phyloP scores from a whole-genome alignment of 371 early-diverging fungal species.

The Chytridium lagenaria region DNA sequence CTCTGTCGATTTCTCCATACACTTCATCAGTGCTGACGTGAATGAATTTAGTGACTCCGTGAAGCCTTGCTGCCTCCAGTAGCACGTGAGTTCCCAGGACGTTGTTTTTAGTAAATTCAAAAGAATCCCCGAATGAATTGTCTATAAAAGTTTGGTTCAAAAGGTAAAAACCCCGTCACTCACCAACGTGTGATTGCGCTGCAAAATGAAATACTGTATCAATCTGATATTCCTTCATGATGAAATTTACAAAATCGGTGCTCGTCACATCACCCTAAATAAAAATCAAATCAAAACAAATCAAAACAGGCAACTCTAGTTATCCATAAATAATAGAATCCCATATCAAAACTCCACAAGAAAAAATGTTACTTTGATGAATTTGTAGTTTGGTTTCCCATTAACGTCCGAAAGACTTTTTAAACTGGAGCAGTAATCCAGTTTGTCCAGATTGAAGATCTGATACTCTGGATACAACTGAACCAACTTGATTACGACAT shows the following conservation, averaged over 20 bases:
- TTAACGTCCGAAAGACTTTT: constrained; percentile 66
- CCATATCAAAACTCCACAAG: no score
- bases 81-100: constrained; percentile 88
- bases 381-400: constrained; percentile 65
- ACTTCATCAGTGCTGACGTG: constrained; percentile 90
- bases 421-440: constrained; percentile 81
- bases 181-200: constrained; percentile 82
- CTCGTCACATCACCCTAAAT: constrained; percentile 77
- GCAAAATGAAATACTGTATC: constrained; percentile 84
- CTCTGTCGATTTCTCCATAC: constrained; percentile 71
- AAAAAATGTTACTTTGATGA: no score
- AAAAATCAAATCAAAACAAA: constrained; percentile 3
- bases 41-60: constrained; percentile 68
- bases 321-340: no score
- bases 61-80: constrained; percentile 75
- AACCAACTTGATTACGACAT: constrained; percentile 68
- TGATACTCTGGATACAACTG: constrained; percentile 73
- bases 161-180: not conserved
- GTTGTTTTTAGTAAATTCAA: constrained; percentile 85
- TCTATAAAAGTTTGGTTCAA: constrained; percentile 48
- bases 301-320: no score
- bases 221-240: constrained; percentile 72
- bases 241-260: constrained; percentile 69
- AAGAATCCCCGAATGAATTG: constrained; percentile 86
- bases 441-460: constrained; percentile 77